phyloP scores from a whole-genome alignment of 2,329 filamentous ascomycete genomes.

The Talaromyces sp. region DNA sequence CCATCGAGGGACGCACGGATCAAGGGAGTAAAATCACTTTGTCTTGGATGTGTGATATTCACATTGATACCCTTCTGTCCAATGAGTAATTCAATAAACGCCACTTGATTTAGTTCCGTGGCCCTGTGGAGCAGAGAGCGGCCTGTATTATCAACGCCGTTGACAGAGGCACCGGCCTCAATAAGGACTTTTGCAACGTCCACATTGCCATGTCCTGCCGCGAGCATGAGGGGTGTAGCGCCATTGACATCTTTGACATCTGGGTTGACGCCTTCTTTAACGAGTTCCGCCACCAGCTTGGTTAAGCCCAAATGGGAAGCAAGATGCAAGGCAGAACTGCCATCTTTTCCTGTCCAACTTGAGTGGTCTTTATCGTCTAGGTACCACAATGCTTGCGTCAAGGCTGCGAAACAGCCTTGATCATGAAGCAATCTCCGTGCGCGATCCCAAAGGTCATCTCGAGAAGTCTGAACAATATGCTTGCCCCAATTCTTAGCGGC shows the following conservation, averaged over 20 bases:
- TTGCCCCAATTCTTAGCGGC: background rate
- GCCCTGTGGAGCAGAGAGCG: background rate
- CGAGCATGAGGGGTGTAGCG: background rate
- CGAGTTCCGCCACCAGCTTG: background rate
- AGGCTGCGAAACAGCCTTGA: background rate
- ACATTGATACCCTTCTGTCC: background rate
- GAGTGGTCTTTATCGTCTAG: background rate
- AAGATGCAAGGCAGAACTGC: background rate
- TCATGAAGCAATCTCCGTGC: background rate
- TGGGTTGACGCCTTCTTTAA: background rate
- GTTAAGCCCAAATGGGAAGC: background rate
- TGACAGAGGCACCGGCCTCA: background rate
- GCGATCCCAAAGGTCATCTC: background rate
- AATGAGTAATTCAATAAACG: background rate
- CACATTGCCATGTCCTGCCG: background rate
- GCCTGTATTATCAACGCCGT: background rate
- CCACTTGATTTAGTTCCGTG: background rate
- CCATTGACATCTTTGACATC: background rate
- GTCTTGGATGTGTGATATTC: background rate
- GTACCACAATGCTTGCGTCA: constrained; percentile 3
- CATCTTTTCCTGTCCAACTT: constrained; percentile 1
- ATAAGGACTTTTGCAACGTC: background rate
- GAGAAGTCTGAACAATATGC: background rate
- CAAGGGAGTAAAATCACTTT: background rate
- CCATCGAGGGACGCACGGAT: background rate